Conservation (phyloP, 2,329 filamentous ascomycete genomes). For the Pseudogymnoascus verrucosus region DNA sequence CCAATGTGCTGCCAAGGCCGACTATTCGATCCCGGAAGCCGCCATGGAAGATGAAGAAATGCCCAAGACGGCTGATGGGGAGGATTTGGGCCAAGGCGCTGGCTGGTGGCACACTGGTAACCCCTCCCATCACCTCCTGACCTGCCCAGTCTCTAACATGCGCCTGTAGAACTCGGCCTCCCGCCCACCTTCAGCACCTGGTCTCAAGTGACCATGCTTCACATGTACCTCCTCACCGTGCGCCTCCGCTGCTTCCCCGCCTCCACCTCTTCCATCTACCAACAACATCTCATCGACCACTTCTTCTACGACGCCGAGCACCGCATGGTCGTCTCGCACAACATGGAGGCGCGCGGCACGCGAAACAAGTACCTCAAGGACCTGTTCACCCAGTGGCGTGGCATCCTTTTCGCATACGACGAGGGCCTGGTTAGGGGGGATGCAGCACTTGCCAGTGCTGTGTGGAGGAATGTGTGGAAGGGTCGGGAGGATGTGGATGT, state of each 20-base stretch:
- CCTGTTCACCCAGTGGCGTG: conserved; percentile 88
- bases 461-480: conserved; percentile 94
- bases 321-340: conserved; percentile 74
- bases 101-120: conserved; percentile 79
- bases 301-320: conserved; percentile 88
- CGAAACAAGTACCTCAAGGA: conserved; percentile 71
- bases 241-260: conserved; percentile 72
- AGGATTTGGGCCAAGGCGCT: conserved; percentile 69
- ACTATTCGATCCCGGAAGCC: conserved; percentile 66
- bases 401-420: conserved; percentile 74
- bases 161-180: conserved; percentile 59
- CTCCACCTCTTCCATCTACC: conserved; percentile 65
- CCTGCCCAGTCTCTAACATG: background rate
- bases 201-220: conserved; percentile 92
- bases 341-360: conserved; percentile 50
- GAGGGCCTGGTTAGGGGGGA: conserved; percentile 72
- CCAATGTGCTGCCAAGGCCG: conserved; percentile 62
- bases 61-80: conserved; percentile 65
- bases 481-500: conserved; percentile 56
- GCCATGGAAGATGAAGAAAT: conserved; percentile 58
- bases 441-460: conserved; percentile 66
- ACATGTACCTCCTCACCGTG: conserved; percentile 86
- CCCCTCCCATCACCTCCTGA: conserved; percentile 23
- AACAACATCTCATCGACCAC: conserved; percentile 87
- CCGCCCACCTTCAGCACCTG: conserved; percentile 87